Evolutionary conservation across 2,329 filamentous ascomycete genomes (phyloP).

Genomic region (Ilyonectria destructans): DNA sequence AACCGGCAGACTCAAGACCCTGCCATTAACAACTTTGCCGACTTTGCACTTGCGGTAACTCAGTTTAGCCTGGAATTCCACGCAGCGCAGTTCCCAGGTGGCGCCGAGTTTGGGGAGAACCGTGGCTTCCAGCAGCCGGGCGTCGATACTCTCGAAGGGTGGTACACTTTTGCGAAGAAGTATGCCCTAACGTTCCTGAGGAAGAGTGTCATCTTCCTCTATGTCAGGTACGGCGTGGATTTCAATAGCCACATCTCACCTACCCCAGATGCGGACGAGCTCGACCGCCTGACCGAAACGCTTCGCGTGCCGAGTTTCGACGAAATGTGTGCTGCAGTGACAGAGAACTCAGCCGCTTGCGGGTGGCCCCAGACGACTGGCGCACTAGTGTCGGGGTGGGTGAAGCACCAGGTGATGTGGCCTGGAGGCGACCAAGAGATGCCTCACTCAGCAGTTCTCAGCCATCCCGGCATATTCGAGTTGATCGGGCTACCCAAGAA

Average conservation of each 20-base stretch:
- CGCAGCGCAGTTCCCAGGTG: slow-evolving; percentile 49
- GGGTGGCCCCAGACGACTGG: slow-evolving; percentile 67
- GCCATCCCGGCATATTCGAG: slow-evolving; percentile 94
- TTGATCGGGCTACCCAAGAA: slow-evolving; percentile 92
- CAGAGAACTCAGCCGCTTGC: slow-evolving; percentile 59
- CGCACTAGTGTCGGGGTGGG: slow-evolving; percentile 78
- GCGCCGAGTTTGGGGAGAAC: slow-evolving; percentile 55
- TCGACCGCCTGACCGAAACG: slow-evolving; percentile 84
- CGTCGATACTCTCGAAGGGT: slow-evolving; percentile 68
- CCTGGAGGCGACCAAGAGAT: slow-evolving; percentile 50
- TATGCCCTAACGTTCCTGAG: slow-evolving; percentile 94
- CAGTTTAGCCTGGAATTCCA: slow-evolving; percentile 62
- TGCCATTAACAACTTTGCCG: slow-evolving; percentile 69
- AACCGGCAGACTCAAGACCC: slow-evolving; percentile 62
- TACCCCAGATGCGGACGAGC: slow-evolving; percentile 79
- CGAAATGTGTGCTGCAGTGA: slow-evolving; percentile 79
- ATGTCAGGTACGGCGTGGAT: slow-evolving; percentile 91
- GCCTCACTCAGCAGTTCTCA: slow-evolving; percentile 66
- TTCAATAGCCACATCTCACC: slow-evolving; percentile 81
- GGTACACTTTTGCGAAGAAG: slow-evolving; percentile 77
- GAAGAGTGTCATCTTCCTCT: slow-evolving; percentile 86
- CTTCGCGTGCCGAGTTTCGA: slow-evolving; percentile 85
- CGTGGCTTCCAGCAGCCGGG: slow-evolving; percentile 70
- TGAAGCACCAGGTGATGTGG: slow-evolving; percentile 73
- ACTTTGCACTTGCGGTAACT: slow-evolving; percentile 68